Conservation (phyloP, 1,284 basidiomycete genomes). For the Coniferiporia weirii region DNA sequence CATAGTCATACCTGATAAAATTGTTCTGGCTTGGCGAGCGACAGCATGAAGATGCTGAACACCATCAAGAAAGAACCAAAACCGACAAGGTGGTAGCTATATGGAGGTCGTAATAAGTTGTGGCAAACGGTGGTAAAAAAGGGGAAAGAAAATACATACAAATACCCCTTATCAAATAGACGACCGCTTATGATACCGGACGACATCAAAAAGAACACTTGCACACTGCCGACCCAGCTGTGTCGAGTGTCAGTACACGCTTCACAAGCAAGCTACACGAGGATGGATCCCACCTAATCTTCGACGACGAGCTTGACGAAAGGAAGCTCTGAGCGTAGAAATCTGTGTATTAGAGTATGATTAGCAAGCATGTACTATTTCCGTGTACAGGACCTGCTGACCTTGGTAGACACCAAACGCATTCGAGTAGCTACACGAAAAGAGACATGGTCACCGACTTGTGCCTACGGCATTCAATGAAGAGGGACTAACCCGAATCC, state of each 20-base stretch:
- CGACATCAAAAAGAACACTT: constrained; percentile 35
- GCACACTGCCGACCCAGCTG: constrained; percentile 49
- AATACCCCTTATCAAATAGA: constrained; percentile 20
- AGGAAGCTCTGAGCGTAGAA: constrained; percentile 33
- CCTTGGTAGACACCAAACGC: constrained; percentile 43
- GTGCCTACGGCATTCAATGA: constrained; percentile 19
- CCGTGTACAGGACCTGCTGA: neutral
- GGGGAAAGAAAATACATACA: constrained; percentile 13
- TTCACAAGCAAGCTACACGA: neutral
- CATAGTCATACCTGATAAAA: constrained; percentile 35
- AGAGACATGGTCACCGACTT: neutral
- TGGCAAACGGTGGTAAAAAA: neutral
- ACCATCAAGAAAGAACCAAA: constrained; percentile 34
- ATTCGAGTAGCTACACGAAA: constrained; percentile 28
- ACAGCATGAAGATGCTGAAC: constrained; percentile 41
- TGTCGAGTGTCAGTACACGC: neutral
- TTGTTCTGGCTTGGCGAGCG: constrained; percentile 34
- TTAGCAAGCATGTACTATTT: neutral
- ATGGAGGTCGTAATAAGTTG: constrained; percentile 16
- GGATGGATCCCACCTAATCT: constrained; percentile 30
- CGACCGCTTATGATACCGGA: constrained; percentile 32
- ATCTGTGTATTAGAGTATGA: constrained; percentile 22
- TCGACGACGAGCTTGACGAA: constrained; percentile 30
- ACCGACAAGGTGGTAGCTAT: constrained; percentile 31
- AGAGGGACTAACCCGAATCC: constrained; percentile 24